Evolutionary conservation across 495 filamentous ascomycete genomes (phyloP).

Genomic region (Eremomyces bilateralis): DNA sequence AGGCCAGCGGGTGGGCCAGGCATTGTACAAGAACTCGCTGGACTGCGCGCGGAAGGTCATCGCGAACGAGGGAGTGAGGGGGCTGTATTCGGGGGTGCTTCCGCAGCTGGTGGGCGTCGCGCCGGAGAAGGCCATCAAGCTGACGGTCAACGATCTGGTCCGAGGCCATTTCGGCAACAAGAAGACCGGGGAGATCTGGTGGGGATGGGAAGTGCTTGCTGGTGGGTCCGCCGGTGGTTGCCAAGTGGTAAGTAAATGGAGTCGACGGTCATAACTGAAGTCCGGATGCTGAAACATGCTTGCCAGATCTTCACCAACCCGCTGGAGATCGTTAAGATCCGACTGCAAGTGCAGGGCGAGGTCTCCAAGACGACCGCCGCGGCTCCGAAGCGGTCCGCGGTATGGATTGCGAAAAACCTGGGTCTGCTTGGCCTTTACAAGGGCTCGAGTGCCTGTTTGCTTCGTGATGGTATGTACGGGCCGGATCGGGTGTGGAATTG

Average conservation of each 20-base stretch:
- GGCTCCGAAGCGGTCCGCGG: conserved; percentile 64
- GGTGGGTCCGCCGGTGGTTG: conserved; percentile 83
- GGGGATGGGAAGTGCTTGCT: conserved; percentile 53
- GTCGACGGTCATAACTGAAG: conserved; percentile 1
- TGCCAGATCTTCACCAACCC: conserved; percentile 83
- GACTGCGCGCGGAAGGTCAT: conserved; percentile 88
- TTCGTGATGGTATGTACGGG: conserved; percentile 41
- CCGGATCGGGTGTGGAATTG: no score
- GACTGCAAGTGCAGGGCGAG: conserved; percentile 92
- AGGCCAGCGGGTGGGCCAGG: conserved; percentile 52
- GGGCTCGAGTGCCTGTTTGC: conserved; percentile 84
- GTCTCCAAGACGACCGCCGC: conserved; percentile 63
- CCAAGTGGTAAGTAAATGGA: conserved; percentile 59
- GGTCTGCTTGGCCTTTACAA: conserved; percentile 94
- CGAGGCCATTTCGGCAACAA: conserved; percentile 55
- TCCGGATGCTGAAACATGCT: conserved; percentile 1
- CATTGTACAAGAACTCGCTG: conserved; percentile 86
- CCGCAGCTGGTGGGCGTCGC: conserved; percentile 93
- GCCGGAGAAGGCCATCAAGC: conserved; percentile 96
- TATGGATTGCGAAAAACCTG: conserved; percentile 93
- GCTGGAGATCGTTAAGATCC: conserved; percentile 96
- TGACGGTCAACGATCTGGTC: conserved; percentile 91
- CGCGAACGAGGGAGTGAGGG: conserved; percentile 69
- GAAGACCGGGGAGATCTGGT: conserved; percentile 51
- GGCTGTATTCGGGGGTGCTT: conserved; percentile 81